Conservation (phyloP, 2,329 filamentous ascomycete species). For the Clarireedia homoeocarpa region DNA sequence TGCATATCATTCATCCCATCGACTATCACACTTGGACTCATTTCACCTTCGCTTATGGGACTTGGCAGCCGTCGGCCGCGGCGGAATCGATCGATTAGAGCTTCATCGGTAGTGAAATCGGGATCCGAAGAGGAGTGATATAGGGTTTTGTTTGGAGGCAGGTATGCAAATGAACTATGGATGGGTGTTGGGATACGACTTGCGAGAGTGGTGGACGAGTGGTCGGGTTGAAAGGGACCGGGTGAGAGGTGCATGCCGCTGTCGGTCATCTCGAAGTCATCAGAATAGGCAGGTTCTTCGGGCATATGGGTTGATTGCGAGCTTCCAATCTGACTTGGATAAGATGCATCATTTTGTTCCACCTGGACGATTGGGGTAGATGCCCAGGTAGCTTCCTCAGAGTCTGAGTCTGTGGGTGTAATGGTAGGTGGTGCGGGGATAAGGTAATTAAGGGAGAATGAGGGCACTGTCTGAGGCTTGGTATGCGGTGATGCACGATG, state of each 20-base stretch:
- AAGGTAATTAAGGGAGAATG: constrained; percentile 15
- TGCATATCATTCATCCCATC: constrained; percentile 26
- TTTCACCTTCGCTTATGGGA: constrained; percentile 30
- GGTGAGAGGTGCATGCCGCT: constrained; percentile 22
- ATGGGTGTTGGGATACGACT: constrained; percentile 30
- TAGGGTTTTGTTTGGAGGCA: neutral
- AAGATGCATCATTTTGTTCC: constrained; percentile 16
- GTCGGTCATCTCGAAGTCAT: constrained; percentile 30
- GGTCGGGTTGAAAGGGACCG: constrained; percentile 24
- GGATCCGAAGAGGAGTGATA: constrained; percentile 26
- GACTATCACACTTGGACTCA: constrained; percentile 26
- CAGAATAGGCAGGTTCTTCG: constrained; percentile 19
- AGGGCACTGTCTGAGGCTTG: constrained; percentile 14
- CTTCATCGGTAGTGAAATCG: constrained; percentile 24
- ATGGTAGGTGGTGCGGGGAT: constrained; percentile 26
- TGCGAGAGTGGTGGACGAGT: constrained; percentile 18
- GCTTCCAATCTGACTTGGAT: constrained; percentile 5
- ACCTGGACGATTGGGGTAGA: constrained; percentile 19
- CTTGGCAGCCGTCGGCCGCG: constrained; percentile 27
- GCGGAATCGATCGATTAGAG: constrained; percentile 20
- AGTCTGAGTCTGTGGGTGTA: constrained; percentile 27
- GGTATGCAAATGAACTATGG: constrained; percentile 26
- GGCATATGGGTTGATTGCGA: constrained; percentile 23
- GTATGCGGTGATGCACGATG: constrained; percentile 23
- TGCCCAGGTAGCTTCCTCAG: constrained; percentile 24